A percentile compares a stretch with the other conserved stretches of the same genome.
Conservation (phyloP, 2,329 filamentous ascomycete genomes). For the Chaetomiaceae sp. region DNA sequence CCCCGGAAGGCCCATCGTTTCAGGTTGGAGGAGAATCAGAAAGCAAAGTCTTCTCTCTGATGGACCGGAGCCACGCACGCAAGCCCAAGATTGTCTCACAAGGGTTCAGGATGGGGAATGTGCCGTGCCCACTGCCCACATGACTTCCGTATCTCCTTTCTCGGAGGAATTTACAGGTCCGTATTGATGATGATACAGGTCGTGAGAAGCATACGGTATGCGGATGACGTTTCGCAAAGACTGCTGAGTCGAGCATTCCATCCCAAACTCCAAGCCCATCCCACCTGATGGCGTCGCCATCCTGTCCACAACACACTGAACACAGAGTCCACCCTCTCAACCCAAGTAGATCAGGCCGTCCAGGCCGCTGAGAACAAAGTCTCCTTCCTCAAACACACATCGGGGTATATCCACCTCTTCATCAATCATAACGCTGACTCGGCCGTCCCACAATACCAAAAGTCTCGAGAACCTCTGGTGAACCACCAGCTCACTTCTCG, state of each 20-base stretch:
- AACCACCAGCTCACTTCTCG: not conserved
- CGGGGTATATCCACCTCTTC: constrained; percentile 24
- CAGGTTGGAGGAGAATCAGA: constrained; percentile 9
- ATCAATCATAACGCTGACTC: constrained; percentile 12
- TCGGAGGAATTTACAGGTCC: not conserved
- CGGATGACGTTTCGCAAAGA: not conserved
- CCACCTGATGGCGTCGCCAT: not conserved
- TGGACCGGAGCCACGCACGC: not conserved
- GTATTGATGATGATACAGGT: constrained; percentile 1
- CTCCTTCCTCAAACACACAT: not conserved
- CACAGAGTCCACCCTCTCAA: not conserved
- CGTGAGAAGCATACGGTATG: not conserved
- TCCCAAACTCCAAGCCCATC: not conserved
- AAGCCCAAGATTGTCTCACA: not conserved
- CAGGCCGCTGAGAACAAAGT: not conserved
- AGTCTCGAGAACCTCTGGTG: not conserved
- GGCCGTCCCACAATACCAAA: constrained; percentile 7
- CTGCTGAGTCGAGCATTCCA: not conserved
- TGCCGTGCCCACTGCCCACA: not conserved
- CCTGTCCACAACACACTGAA: not conserved
- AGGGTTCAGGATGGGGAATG: not conserved
- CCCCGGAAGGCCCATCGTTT: constrained; percentile 6
- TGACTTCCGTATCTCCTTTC: not conserved
- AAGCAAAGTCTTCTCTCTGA: constrained; percentile 11
- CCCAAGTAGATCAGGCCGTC: constrained; percentile 3